These are phyloP conservation scores for Peronosclerospora sorghi DNA, from an alignment of 352 stramenopile species.

Conservation along the genomic window DNA sequence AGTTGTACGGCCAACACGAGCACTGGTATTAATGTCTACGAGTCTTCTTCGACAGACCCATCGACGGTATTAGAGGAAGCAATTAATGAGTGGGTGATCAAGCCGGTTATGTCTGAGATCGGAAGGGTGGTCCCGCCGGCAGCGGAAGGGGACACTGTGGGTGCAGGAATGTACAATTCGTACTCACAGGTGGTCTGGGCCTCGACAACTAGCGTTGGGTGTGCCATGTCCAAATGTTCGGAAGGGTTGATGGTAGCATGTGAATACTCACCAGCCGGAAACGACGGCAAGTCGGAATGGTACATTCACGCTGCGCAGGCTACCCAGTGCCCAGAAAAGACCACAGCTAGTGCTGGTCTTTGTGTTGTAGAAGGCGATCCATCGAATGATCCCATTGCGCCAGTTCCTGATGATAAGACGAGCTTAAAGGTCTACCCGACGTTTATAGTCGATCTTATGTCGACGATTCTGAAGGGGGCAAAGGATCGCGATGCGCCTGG, in stretches of 20 bases:
- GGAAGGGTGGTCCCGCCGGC: constrained; percentile 10
- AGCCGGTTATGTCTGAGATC: constrained; percentile 25
- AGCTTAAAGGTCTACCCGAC: constrained; percentile 41
- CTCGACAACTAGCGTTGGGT: constrained; percentile 50
- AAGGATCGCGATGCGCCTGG: constrained; percentile 15
- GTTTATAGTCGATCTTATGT: constrained; percentile 40
- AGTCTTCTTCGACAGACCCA: constrained; percentile 19
- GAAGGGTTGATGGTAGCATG: constrained; percentile 38
- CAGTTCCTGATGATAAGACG: constrained; percentile 40
- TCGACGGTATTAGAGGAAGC: constrained; percentile 38
- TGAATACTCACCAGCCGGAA: constrained; percentile 48
- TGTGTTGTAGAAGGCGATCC: constrained; percentile 43
- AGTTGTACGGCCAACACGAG: constrained; percentile 26
- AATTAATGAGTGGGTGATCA: constrained; percentile 41
- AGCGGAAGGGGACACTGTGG: constrained; percentile 31
- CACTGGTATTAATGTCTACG: constrained; percentile 37
- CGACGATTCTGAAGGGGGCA: constrained; percentile 27
- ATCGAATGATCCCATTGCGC: constrained; percentile 40
- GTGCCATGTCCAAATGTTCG: constrained; percentile 38
- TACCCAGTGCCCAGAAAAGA: constrained; percentile 36
- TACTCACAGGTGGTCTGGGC: constrained; percentile 71
- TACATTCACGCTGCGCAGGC: constrained; percentile 39
- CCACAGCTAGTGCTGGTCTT: constrained; percentile 25
- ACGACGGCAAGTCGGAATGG: constrained; percentile 43
- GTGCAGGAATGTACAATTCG: constrained; percentile 52